Evolutionary conservation across 2,329 filamentous ascomycete genomes (phyloP).

Genomic region (Monosporascus sp.): DNA sequence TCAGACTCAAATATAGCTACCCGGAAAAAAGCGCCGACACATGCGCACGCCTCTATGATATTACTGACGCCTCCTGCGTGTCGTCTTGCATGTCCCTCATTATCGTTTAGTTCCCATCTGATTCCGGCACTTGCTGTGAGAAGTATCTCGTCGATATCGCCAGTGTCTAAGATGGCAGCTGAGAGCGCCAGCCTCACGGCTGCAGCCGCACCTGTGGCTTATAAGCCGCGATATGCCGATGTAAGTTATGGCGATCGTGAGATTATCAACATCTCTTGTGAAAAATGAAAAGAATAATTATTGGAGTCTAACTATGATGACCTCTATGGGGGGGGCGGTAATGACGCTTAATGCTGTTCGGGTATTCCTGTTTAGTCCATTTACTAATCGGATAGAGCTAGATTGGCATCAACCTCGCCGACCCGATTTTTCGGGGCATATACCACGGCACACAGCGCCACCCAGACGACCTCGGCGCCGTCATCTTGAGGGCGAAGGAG

Average conservation of each 20-base stretch:
- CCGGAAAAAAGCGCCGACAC: background rate
- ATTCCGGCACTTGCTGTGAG: background rate
- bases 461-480: slow-evolving; percentile 66
- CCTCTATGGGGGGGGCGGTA: too few species aligned
- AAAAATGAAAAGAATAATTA: too few species aligned
- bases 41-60: background rate
- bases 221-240: slow-evolving; percentile 56
- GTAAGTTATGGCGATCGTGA: slow-evolving; percentile 35
- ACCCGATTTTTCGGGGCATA: slow-evolving; percentile 79
- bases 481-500: slow-evolving; percentile 71
- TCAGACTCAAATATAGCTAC: background rate
- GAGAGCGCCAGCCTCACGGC: slow-evolving; percentile 14
- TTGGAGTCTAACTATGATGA: too few species aligned
- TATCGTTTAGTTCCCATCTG: too few species aligned
- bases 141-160: background rate
- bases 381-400: slow-evolving; percentile 26
- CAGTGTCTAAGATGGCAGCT: slow-evolving; percentile 19
- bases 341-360: too few species aligned
- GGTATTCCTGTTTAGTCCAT: background rate
- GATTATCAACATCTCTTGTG: too few species aligned
- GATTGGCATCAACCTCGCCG: slow-evolving; percentile 94
- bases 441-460: slow-evolving; percentile 78
- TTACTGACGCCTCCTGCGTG: background rate
- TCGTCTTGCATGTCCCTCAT: too few species aligned
- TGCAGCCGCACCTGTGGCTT: slow-evolving; percentile 15